phyloP scores from a whole-genome alignment of 1,284 basidiomycete genomes.

The Blastosporella zonata region DNA sequence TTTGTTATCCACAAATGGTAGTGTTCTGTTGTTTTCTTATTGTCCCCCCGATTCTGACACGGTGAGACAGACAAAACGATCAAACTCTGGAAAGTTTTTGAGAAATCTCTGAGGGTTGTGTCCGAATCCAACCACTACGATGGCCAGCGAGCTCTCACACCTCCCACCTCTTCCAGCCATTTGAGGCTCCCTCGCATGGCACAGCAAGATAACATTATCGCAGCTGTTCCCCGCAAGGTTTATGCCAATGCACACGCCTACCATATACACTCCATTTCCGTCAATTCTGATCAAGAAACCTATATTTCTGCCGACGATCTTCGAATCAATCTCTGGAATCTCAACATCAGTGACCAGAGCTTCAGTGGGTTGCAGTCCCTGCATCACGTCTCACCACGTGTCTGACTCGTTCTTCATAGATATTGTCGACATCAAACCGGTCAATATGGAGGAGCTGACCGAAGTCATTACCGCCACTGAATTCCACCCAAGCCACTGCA shows the following conservation, averaged over 20 bases:
- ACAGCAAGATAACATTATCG: slow-evolving; percentile 96
- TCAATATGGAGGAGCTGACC: slow-evolving; percentile 99
- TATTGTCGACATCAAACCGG: slow-evolving; percentile 99
- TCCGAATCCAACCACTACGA: slow-evolving; percentile 95
- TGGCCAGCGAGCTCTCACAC: slow-evolving; percentile 64
- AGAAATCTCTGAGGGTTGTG: slow-evolving; percentile 95
- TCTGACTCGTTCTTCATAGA: slow-evolving; percentile 51
- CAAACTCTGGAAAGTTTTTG: slow-evolving; percentile 99
- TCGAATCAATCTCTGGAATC: slow-evolving; percentile 97
- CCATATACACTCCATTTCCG: slow-evolving; percentile 99
- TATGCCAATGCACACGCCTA: slow-evolving; percentile 99
- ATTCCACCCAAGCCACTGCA: slow-evolving; percentile 98
- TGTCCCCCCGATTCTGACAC: slow-evolving; percentile 5
- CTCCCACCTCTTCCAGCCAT: slow-evolving; percentile 53
- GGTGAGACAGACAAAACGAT: slow-evolving; percentile 89
- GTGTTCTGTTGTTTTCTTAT: slow-evolving; percentile 23
- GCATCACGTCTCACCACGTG: neutral
- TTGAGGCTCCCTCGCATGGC: slow-evolving; percentile 87
- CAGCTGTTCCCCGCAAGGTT: slow-evolving; percentile 97
- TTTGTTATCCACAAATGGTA: slow-evolving; percentile 94
- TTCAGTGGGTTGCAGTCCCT: slow-evolving; percentile 76
- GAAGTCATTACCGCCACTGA: slow-evolving; percentile 99
- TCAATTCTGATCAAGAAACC: slow-evolving; percentile 99
- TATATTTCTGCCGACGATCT: slow-evolving; percentile 99
- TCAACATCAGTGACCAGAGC: slow-evolving; percentile 98